Evolutionary conservation across 192 early-diverging fungal genomes (phyloP), one percentile per base, ranked within the genome.

Genomic region (Diversispora eburnea): DNA sequence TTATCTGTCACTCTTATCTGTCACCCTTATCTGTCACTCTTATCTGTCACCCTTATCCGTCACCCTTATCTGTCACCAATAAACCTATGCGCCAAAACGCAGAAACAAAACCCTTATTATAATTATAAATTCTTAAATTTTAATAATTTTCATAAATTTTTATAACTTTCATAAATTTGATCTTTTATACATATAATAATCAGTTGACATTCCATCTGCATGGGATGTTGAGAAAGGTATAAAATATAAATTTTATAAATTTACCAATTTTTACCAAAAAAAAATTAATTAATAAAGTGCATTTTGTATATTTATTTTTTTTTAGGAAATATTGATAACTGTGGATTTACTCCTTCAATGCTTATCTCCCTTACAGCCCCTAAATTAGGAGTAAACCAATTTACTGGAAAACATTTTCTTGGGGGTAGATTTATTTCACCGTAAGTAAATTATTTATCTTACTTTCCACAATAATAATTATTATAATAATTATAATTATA

Each of bases 301-400:
- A 25, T 52, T 46, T 10, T 70, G n/a, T 52, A 43, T 43, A 57
- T 17, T 4, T 19, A 55, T 41, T 9, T 56, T 2, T 2, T 45
- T 48, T 46, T 67, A 85, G 86, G 86, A 19, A 84, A 85, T 64
- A 51, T 82, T 60, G 41, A 72, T 41, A 79, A 82, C 6, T 61
- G 49, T 1, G 87, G 84, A 3, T 83, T 95, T 49, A 78, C 85
- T n/a, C 96, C 94, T 10, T 83, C 86, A 22, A 90, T 94, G 82
- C 84, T 99, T 3, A 83, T 99, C 0, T 98, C 95, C 6, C 81
- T 99, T 62, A 99, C 96, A 6, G 89, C 91, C 1, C 97, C 97
- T 60, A 99, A 99, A 78, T 68, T 82, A 42, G 88, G 92, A 72
- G 93, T 91, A 6, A 70, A 78, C 6, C 55, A 80, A 9, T 96